Base-by-base conservation (phyloP, 2,329 filamentous ascomycete genomes). In the Neonectria coccinea region DNA sequence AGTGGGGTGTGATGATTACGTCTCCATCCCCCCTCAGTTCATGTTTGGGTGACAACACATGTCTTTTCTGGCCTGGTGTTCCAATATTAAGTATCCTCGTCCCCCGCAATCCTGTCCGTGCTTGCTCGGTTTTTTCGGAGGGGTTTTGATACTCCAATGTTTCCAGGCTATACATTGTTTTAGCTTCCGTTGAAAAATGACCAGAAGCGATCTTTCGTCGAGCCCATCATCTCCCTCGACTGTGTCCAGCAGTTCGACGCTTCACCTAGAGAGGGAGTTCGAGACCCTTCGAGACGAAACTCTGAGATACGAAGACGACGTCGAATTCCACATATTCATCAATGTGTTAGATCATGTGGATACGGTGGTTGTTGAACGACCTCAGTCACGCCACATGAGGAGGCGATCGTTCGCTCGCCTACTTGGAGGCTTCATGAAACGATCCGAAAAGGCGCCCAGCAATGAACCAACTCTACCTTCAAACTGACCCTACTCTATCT, bases 291-390 rank as follows among this genome's bases (percentile, higher is more conserved):
- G 71, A 48, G 71, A 73, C 27, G 45, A 69, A 7, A 63, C 65
- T n/a, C 59, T 73, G 29, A 62, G 65, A 48, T 73, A 73, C 54
- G 71, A 73, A 59, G 71, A 73, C 7, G 71, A 73, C 42, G 61
- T 65, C 27, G 64, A 73, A 39, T 73, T 73, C 48, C 71, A 73
- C 66, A 67, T 62, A 31, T 73, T 73, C 48, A 74, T 73, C 54
- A 69, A 72, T 47, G 69, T 66, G 33, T 56, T 73, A 50, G 70
- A 73, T 25, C 70, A 68, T 11, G 71, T 73, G 48, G 71, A 73
- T 27, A 50, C 65, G 22, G 64, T 73, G 41, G 65, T 73, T 48
- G 65, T 65, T 48, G 67, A 73, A 50, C 63, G 61, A 20, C 45
- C 42, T 42, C 63, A 62, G 5, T 6, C 18, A 12, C 57, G 47